Evolutionary conservation across 2,329 filamentous ascomycete species (phyloP).

Genomic region (Colletotrichum sp.): DNA sequence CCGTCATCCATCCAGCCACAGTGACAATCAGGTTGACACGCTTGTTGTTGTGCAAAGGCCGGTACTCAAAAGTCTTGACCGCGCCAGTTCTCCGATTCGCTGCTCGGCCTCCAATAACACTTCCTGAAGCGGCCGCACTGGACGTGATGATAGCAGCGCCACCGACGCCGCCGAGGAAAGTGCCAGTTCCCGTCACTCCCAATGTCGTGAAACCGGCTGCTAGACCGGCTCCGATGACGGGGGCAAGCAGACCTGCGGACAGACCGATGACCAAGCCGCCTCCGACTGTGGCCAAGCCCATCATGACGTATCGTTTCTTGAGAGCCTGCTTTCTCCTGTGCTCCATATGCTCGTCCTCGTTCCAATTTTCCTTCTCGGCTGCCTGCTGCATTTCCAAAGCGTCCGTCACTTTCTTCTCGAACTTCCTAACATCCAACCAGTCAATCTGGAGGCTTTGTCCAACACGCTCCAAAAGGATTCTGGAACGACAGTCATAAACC

Average conservation of each 20-base stretch:
- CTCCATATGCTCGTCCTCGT: conserved; percentile 94
- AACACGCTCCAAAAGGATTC: conserved; percentile 82
- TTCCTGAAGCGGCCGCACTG: conserved; percentile 82
- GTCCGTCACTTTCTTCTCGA: conserved; percentile 96
- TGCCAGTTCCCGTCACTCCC: conserved; percentile 85
- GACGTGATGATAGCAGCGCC: conserved; percentile 95
- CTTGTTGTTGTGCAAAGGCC: conserved; percentile 97
- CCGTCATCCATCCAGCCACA: conserved; percentile 97
- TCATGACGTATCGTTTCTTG: conserved; percentile 87
- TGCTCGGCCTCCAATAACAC: conserved; percentile 84
- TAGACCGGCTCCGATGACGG: conserved; percentile 91
- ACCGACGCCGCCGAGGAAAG: conserved; percentile 89
- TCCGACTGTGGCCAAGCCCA: conserved; percentile 95
- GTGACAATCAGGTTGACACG: conserved; percentile 95
- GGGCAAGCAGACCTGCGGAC: conserved; percentile 88
- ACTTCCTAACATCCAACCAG: conserved; percentile 93
- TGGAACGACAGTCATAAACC: conserved; percentile 87
- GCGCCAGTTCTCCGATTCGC: conserved; percentile 88
- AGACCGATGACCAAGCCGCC: conserved; percentile 94
- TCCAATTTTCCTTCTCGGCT: conserved; percentile 95
- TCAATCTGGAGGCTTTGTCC: conserved; percentile 80
- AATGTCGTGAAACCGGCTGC: conserved; percentile 96
- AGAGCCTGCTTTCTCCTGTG: conserved; percentile 79
- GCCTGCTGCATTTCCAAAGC: conserved; percentile 97
- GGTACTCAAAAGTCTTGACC: conserved; percentile 96